Base-by-base conservation (phyloP, 805 yeast species). In the Yamadazyma takamatsuzukensis region DNA sequence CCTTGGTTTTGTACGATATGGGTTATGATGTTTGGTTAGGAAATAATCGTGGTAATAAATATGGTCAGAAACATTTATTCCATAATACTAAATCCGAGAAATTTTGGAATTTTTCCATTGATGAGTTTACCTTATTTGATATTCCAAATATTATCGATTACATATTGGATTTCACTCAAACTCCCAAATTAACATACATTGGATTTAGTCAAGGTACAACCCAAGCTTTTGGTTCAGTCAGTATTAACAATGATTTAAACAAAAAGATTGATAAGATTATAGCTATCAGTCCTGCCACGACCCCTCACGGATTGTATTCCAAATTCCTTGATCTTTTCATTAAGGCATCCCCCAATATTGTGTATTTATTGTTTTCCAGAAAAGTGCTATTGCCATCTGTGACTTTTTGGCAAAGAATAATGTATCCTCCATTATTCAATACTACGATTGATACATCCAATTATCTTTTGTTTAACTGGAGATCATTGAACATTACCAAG, bases 1-100 rank as follows among this genome's bases (percentile, higher is more conserved):
- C 97, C 0, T 82, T 84, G 53, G 62, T 76, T 2, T 67, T 90
- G 21, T 80, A 80, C 39, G 87, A 88, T 37, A 54, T 78, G 29
- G 97, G 97, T 1, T 90, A 77, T 56, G 98, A 90, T 52, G 97
- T 90, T 5, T 90, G 95, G 90, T 64, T 90, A 41, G 97, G 97
- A 1, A 54, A 54, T 33, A 56, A 55, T 35, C 45, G 59, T 38
- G 73, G 47, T 8, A 93, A 90, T 61, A 93, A 90, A 61, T 90
- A 90, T 61, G 82, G 94, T 3, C 79, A 81, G 39, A 88, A 88
- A 47, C 96, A 90, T 56, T 31, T 54, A 12, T 36, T 27, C 25
- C 47, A 47, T 33, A 53, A 59, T 14, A 49, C 68, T 11, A 50
- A 56, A 21, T 60, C 64, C 3, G 59, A 59, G 15, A 63, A 67